Evolutionary conservation across 495 filamentous ascomycete species (phyloP).

Genomic region (Oidiodendron maius): DNA sequence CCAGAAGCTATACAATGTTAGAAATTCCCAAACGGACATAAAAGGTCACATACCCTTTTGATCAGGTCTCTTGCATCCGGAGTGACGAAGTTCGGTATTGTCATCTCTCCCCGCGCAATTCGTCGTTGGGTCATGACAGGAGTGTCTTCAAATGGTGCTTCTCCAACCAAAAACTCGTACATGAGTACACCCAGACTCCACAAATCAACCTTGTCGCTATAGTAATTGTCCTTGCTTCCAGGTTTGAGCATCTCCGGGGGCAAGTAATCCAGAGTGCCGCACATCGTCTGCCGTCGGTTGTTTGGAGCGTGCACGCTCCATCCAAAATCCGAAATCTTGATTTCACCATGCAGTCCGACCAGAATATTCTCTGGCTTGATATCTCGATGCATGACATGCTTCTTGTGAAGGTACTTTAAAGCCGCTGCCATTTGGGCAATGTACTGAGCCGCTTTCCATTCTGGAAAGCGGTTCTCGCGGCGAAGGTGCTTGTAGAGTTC

Average conservation of each 20-base stretch:
- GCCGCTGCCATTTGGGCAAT: conserved; percentile 98
- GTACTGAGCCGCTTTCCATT: conserved; percentile 95
- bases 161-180: conserved; percentile 93
- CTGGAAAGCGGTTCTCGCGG: conserved; percentile 80
- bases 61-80: conserved; percentile 89
- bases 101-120: conserved; percentile 88
- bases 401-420: conserved; percentile 86
- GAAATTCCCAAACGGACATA: not conserved
- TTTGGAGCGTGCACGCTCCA: conserved; percentile 98
- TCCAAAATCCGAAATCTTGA: conserved; percentile 97
- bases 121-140: conserved; percentile 90
- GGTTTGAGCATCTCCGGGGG: conserved; percentile 95
- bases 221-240: conserved; percentile 73
- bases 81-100: conserved; percentile 83
- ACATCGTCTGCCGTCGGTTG: conserved; percentile 90
- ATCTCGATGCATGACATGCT: conserved; percentile 97
- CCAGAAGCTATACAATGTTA: conserved; percentile 59
- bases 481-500: conserved; percentile 97
- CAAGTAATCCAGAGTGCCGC: conserved; percentile 94
- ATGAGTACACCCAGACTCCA: conserved; percentile 94
- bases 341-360: conserved; percentile 93
- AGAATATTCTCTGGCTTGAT: conserved; percentile 99
- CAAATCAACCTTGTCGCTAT: conserved; percentile 91
- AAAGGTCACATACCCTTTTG: conserved; percentile 58
- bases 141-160: conserved; percentile 95